These are phyloP conservation scores for Solanum boliviense DNA, from an alignment of 257 asterid genomes.

Conservation along the genomic window DNA sequence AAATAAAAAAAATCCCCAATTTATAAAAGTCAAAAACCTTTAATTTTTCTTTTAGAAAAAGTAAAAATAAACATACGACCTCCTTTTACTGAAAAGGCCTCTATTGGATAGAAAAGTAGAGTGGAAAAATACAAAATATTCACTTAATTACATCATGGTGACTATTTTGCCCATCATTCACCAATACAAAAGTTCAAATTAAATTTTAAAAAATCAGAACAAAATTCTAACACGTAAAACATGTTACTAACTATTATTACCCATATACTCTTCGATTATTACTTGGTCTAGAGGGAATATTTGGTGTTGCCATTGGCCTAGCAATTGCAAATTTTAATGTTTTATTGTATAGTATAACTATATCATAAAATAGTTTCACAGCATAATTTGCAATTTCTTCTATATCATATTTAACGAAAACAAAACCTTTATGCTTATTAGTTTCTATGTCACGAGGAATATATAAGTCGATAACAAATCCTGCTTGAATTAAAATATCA, in stretches of 20 bases:
- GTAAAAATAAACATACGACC: background rate
- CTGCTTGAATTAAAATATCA: conserved; percentile 89
- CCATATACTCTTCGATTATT: background rate
- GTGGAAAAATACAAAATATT: background rate
- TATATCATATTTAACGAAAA: conserved; percentile 70
- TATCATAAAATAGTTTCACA: conserved; percentile 76
- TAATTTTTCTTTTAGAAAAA: background rate
- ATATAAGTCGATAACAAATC: conserved; percentile 50
- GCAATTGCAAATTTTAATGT: conserved; percentile 73
- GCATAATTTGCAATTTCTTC: conserved; percentile 81
- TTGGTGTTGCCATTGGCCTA: conserved; percentile 27
- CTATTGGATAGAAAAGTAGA: background rate
- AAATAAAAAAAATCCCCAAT: too few species aligned
- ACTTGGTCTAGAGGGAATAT: conserved; percentile 30
- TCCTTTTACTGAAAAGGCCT: background rate
- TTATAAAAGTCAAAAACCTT: background rate
- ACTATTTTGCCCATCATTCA: background rate
- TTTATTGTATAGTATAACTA: conserved; percentile 48
- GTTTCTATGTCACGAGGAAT: conserved; percentile 78
- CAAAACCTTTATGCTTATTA: conserved; percentile 68
- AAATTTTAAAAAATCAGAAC: background rate
- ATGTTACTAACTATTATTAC: background rate
- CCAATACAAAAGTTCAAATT: background rate
- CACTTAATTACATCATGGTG: background rate
- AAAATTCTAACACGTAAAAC: background rate